Evolutionary conservation across 2,329 filamentous ascomycete species (phyloP), one percentile per base, ranked within the genome.

Genomic region (Penicillium brevicompactum): DNA sequence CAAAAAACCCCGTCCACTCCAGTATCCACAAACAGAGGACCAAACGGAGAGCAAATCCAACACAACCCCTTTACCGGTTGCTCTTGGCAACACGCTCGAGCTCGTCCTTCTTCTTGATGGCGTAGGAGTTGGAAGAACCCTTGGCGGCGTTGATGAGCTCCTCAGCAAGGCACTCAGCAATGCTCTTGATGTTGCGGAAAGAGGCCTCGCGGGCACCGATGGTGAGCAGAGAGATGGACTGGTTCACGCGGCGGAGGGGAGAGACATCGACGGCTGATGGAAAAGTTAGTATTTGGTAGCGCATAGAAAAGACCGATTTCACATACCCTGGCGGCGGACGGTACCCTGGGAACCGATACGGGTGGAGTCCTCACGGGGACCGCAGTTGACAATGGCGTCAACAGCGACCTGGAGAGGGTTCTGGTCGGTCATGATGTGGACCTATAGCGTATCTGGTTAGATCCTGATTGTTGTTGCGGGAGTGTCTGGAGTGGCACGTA

Each of bases 61-160:
- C 60, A 71, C 63, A 68, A 65, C 56, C 68, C 63, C 64, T 92
- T 92, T 97, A 99, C 89, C 94, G 91, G 89, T 99, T 99, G 87
- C 87, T 91, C 91, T 99, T 99, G 84, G 94, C 94, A 75, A 99
- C 94, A 94, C 94, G 94, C 90, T 99, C 94, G 84, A 99, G 83
- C 90, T 99, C 95, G 82, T 99, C 94, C 93, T 99, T 99, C 92
- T 99, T 99, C 92, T 99, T 99, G 89, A 99, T 99, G 76, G 95
- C 94, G 81, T 97, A 99, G 71, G 92, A 97, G 92, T 99, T 99
- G 84, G 90, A 95, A 88, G 90, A 95, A 77, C 94, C 94, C 91
- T 99, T 99, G 81, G 95, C 95, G 79, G 95, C 95, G 87, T 99
- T 99, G 89, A 99, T 97, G 80, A 99, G 87, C 88, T 99, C 94